Evolutionary conservation across 257 asterid species (phyloP).

Genomic region (Nicotiana obtusifolia): DNA sequence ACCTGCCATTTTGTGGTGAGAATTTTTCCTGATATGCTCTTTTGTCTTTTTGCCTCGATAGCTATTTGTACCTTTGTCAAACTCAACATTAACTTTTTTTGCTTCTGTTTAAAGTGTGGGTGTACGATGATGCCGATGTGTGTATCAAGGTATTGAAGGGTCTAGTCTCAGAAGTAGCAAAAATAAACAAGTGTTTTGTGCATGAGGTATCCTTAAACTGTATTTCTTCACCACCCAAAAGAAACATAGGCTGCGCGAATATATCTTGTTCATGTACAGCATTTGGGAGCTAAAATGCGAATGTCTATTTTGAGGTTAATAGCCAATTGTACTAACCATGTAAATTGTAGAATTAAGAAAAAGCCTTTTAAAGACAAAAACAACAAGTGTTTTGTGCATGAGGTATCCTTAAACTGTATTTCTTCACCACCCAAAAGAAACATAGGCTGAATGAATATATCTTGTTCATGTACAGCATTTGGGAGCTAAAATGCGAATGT

Average conservation of each 20-base stretch:
- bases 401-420: background rate
- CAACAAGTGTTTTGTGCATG: background rate
- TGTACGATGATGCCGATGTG: too few species aligned
- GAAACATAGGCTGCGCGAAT: background rate
- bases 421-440: background rate
- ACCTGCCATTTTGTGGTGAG: background rate
- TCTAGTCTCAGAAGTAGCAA: background rate
- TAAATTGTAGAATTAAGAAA: too few species aligned
- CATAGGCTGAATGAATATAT: background rate
- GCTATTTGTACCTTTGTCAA: too few species aligned
- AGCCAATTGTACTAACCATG: too few species aligned
- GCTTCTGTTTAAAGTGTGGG: too few species aligned
- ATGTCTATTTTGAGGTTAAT: background rate
- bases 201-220: background rate
- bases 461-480: background rate
- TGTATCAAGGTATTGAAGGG: too few species aligned
- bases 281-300: background rate
- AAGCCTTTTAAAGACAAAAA: too few species aligned
- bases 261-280: background rate
- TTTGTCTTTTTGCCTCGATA: background rate
- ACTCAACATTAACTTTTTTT: too few species aligned
- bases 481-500: background rate
- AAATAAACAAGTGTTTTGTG: background rate
- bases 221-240: background rate
- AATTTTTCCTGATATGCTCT: background rate